These are phyloP conservation scores for Diacronema lutheri DNA, from an alignment of 78 protist species.

Conservation along the genomic window DNA sequence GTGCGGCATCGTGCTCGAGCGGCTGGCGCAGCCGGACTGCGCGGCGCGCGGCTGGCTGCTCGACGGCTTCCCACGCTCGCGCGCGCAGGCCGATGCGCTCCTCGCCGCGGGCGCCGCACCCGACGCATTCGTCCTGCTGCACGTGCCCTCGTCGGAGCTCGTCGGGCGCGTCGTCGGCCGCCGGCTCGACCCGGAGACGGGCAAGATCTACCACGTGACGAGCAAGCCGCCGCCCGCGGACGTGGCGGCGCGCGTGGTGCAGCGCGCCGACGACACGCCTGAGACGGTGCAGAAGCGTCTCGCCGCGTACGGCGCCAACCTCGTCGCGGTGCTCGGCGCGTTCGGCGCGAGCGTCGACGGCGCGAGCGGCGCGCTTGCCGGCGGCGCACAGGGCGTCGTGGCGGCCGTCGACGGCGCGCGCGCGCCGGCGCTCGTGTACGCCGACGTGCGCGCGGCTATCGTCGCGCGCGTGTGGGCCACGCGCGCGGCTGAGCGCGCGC, in stretches of 20 bases:
- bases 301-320: conserved; percentile 27
- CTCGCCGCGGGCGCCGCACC: conserved; percentile 25
- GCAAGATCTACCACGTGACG: conserved; percentile 61
- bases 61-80: conserved; percentile 76
- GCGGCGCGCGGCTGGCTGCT: conserved; percentile 56
- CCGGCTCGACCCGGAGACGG: conserved; percentile 59
- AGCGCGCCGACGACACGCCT: conserved; percentile 58
- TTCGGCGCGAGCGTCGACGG: no score
- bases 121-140: conserved; percentile 38
- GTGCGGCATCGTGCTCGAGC: conserved; percentile 24
- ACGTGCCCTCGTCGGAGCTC: conserved; percentile 43
- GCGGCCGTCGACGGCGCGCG: no score
- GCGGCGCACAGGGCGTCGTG: no score
- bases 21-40: conserved; percentile 28
- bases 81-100: conserved; percentile 48
- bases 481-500: no score
- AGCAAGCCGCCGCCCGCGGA: conserved; percentile 38
- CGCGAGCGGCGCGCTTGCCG: no score
- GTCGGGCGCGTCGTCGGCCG: conserved; percentile 57
- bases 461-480: no score
- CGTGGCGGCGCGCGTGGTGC: conserved; percentile 15
- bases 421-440: no score
- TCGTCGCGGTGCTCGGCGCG: no score
- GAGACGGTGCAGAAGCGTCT: conserved; percentile 39
- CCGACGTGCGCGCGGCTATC: no score